Evolutionary conservation across 1,284 basidiomycete genomes (phyloP).

Genomic region (Rhodotorula sp.): DNA sequence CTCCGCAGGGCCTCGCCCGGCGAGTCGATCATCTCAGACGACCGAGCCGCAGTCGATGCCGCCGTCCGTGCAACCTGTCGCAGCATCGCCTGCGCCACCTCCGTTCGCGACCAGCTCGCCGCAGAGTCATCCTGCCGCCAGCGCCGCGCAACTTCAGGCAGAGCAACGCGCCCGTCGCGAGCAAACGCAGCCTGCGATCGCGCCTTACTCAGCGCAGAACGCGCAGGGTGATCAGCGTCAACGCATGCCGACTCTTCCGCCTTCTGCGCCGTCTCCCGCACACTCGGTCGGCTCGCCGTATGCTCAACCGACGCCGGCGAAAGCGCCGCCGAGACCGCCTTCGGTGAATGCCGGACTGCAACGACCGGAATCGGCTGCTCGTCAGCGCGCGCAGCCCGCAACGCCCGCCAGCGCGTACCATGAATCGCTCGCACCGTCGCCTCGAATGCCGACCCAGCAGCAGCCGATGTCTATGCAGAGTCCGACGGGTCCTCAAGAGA

Average conservation of each 20-base stretch:
- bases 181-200: too few species aligned
- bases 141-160: neutral
- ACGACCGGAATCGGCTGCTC: slow-evolving; percentile 1
- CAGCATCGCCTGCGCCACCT: too few species aligned
- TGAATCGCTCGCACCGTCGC: slow-evolving; percentile 3
- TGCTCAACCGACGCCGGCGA: neutral
- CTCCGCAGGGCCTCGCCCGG: too few species aligned
- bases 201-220: too few species aligned
- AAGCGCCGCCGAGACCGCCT: neutral
- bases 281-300: neutral
- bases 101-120: too few species aligned
- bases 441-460: slow-evolving; percentile 14
- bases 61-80: too few species aligned
- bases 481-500: slow-evolving; percentile 1
- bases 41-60: too few species aligned
- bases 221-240: too few species aligned
- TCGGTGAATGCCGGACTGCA: neutral
- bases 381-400: neutral
- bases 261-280: neutral
- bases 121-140: neutral
- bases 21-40: too few species aligned
- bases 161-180: too few species aligned
- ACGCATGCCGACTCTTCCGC: too few species aligned
- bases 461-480: neutral
- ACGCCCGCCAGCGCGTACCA: neutral